Evolutionary conservation across 1,284 basidiomycete genomes (phyloP), one percentile per base, ranked within the genome.

Genomic region (Wallemia hederae): DNA sequence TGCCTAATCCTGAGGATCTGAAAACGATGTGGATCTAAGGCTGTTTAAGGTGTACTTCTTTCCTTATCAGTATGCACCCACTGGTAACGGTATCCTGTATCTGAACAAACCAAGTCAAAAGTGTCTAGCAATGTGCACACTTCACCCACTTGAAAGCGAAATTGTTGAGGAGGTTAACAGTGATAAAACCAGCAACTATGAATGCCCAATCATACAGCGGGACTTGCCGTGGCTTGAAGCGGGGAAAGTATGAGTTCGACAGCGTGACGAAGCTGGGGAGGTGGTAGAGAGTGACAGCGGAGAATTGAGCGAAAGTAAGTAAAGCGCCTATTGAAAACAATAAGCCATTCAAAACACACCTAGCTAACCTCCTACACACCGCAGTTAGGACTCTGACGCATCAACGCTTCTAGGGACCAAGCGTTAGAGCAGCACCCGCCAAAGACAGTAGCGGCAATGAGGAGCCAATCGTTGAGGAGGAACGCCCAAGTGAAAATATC

Each of bases 11-110:
- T 1, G 85, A 89, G 65, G 85, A 88, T 33, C 90, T 76, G 68
- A 94, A 96, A 62, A 96, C 85, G 69, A 96, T 94, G 70, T 96
- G 90, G 0, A 96, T 83, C 0, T 85, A 74, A 79, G 94, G 86
- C 17, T 90, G 89, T 62, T 94, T 83, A 62, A 77, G 71, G 66
- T 79, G 15, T 64, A 64, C 14, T n/a, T n/a, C 24, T 58, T 28
- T 57, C 7, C 7, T 19, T 33, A 33, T 9, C 19, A 9, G 19
- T 33, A 7, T 33, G 19, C 31, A 33, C 31, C 31, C 31, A 33
- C 31, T 7, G 39, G 39, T 17, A 49, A n/a, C 22, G 39, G 39
- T 11, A 49, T 49, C 9, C n/a, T 49, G 22, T 15, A 49, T 19
- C 31, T 33, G 19, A 19, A 33, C 7, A 33, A 33, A 33, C 31